Base-by-base conservation (phyloP, 2,329 filamentous ascomycete species). In the Xylaria sp. region DNA sequence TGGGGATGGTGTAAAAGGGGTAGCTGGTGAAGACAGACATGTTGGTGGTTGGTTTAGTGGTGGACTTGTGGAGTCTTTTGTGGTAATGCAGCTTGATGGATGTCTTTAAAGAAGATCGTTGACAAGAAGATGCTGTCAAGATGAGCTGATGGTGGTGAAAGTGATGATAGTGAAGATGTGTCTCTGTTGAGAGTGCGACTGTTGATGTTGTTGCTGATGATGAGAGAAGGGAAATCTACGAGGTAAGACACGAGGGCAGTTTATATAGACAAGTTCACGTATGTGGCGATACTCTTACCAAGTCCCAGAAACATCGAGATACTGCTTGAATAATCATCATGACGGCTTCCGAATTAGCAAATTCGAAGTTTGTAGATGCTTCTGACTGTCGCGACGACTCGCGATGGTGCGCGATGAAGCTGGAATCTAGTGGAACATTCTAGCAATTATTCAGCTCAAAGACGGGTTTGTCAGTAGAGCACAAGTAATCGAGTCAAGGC, bases 21-120 rank as follows among this genome's bases (percentile, higher is more conserved):
- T 79, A 78, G 60, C 80, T 50, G 52, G 60, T 78, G 76, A 85
- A 85, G 76, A 85, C 76, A 66, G 83, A 80, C 83, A 86, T 86
- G 72, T 73, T 85, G 76, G 52, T 39, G 61, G 61, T 53, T 68
- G 58, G 66, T 56, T 64, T 67, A 58, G 59, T 58, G 42, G 60
- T 60, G 52, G 49, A 59, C 52, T 35, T 11, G 47, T 30, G 18
- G 4, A 30, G 18, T 19, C 11, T 49, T 44, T 49, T 64, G 69
- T 62, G 63, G 69, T 55, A 68, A 67, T 30, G 23, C 23, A 30
- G 23, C 0, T 30, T 30, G 23, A 3, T 30, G 23, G 23, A 30
- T 1, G 23, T 6, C 23, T 30, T 30, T 1, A 30, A 23, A 4
- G 23, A 30, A 30, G 23, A 30, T 30, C 1, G 23, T 30, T 30